phyloP scores from a whole-genome alignment of 495 filamentous ascomycete genomes.

The Hyphodiscus hymeniophilus region DNA sequence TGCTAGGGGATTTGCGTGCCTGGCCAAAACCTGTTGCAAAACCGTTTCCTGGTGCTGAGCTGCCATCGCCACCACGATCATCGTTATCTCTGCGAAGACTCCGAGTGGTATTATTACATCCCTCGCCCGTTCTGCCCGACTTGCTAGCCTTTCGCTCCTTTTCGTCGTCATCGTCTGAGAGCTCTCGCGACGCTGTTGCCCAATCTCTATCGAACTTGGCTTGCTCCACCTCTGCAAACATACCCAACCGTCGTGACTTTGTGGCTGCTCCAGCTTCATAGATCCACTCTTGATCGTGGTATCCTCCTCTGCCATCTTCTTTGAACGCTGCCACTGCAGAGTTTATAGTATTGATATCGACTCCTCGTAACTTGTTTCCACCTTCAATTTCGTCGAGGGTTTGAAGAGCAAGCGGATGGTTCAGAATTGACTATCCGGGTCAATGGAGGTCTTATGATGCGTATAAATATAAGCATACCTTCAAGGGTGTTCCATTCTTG shows the following conservation, averaged over 20 bases:
- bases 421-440: neutral
- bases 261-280: constrained; percentile 43
- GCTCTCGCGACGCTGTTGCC: too few relatives aligned
- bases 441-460: neutral
- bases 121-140: too few relatives aligned
- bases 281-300: constrained; percentile 46
- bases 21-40: too few relatives aligned
- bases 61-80: too few relatives aligned
- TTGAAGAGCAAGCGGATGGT: neutral
- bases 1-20: too few relatives aligned
- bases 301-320: constrained; percentile 45
- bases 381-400: neutral
- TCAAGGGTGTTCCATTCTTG: neutral
- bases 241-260: constrained; percentile 45
- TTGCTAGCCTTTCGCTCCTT: too few relatives aligned
- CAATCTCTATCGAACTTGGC: too few relatives aligned
- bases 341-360: neutral
- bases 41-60: too few relatives aligned
- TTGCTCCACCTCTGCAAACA: constrained; percentile 15
- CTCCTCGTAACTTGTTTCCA: neutral
- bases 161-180: too few relatives aligned
- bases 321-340: constrained; percentile 31
- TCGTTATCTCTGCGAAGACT: too few relatives aligned
- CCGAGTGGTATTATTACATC: too few relatives aligned
- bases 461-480: neutral